Conservation (phyloP, 805 yeast species). For the Pichia exigua region DNA sequence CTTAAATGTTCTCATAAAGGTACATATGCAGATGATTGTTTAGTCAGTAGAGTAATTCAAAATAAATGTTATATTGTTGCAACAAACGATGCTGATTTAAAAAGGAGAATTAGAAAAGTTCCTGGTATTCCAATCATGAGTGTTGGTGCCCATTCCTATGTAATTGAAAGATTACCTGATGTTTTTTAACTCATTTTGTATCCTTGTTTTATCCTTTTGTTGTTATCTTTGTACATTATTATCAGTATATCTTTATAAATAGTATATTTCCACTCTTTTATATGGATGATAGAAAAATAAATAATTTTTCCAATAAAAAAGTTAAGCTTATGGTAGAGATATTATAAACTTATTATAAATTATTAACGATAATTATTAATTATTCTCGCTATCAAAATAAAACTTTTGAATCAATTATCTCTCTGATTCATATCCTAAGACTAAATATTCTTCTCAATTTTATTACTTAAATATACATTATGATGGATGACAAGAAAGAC, state of each 20-base stretch:
- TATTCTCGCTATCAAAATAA: not conserved
- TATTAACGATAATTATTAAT: too few species aligned
- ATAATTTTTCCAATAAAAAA: too few species aligned
- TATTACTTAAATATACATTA: not conserved
- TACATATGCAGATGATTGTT: slow-evolving; percentile 96
- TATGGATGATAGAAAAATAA: not conserved
- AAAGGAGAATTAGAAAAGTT: slow-evolving; percentile 87
- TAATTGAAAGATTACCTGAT: slow-evolving; percentile 90
- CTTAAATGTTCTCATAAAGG: slow-evolving; percentile 90
- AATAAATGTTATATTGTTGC: slow-evolving; percentile 97
- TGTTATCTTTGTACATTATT: not conserved
- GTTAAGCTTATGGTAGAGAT: not conserved
- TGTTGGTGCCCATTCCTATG: slow-evolving; percentile 90
- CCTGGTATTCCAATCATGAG: slow-evolving; percentile 98
- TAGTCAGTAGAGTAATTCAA: slow-evolving; percentile 87
- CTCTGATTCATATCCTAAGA: not conserved
- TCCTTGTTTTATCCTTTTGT: not conserved
- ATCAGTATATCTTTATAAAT: not conserved
- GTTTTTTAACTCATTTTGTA: slow-evolving; percentile 48
- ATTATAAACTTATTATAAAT: too few species aligned
- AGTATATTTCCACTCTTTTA: not conserved
- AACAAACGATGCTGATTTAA: slow-evolving; percentile 94
- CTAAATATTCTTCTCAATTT: too few species aligned
- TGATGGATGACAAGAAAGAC: not conserved
- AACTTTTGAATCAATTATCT: not conserved